A percentile compares a stretch with the other conserved stretches of the same genome.
phyloP scores from a whole-genome alignment of 495 filamentous ascomycete species.

The Stereocaulon alpinum region DNA sequence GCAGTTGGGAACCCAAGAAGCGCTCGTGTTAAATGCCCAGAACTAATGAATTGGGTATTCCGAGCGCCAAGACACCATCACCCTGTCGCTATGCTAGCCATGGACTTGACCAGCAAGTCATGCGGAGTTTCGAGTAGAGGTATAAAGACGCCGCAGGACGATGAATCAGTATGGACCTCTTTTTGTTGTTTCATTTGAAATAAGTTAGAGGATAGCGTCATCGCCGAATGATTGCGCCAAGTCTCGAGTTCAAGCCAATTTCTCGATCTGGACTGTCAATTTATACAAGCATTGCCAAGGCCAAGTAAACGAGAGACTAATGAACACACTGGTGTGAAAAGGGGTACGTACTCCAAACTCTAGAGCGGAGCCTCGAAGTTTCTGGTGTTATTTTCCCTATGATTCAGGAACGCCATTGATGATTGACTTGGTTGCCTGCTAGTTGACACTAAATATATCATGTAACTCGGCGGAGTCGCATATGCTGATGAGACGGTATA shows the following conservation, averaged over 20 bases:
- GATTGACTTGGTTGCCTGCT: too few relatives aligned
- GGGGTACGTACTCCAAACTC: too few relatives aligned
- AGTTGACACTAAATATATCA: too few relatives aligned
- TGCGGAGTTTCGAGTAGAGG: background rate
- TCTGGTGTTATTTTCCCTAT: too few relatives aligned
- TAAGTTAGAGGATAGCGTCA: background rate
- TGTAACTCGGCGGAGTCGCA: too few relatives aligned
- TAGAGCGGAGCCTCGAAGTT: too few relatives aligned
- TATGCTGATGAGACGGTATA: too few relatives aligned
- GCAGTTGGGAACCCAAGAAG: constrained; percentile 1
- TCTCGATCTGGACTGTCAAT: background rate
- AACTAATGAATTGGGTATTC: background rate
- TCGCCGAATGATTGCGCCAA: background rate
- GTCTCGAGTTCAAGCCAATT: background rate
- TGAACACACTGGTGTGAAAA: background rate
- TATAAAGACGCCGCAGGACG: background rate
- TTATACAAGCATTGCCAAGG: background rate
- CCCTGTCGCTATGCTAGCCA: background rate
- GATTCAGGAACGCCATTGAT: too few relatives aligned
- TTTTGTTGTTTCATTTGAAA: background rate
- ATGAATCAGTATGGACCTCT: background rate
- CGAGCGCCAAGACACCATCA: background rate
- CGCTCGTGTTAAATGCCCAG: background rate
- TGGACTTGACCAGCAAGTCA: background rate
- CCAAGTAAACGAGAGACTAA: background rate